Base-by-base conservation (phyloP, 495 filamentous ascomycete species). In the Lophiotrema nucula region DNA sequence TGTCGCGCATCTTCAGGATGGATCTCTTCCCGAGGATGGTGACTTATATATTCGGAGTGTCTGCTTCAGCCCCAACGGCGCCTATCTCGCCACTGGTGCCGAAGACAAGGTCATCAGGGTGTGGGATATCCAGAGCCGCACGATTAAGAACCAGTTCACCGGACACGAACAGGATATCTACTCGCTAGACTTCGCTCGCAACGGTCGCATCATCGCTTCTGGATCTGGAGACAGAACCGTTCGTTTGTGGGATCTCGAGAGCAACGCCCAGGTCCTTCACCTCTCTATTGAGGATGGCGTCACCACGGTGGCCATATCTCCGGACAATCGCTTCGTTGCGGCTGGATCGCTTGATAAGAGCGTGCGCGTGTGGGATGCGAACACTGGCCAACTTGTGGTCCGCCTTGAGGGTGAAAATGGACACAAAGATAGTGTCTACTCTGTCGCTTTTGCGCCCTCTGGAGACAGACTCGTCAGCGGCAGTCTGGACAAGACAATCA, bases 101-200 rank as follows among this genome's bases (percentile, higher is more conserved):
- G 73, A 75, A 52, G 73, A 75, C 60, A 75, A 73, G 57, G 67
- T 73, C 48, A 75, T 75, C 51, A 43, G 73, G 39, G 72, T 75
- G 5, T 75, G 73, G 73, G 73, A 75, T 50, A 75, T 75, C 44
- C 50, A 50, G 2, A 54, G 18, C 26, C 64, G 69, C 23, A 49
- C 52, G 0, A 73, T 75, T 51, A 72, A 68, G 27, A 62, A 71
- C 44, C 58, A 62, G 38, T 75, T 75, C 56, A 56, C 66, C 8
- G 73, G 73, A 23, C 73, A 75, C 60, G 73, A 75, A 35, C 73
- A 75, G 47, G 73, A 75, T 57, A 75, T 75, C 53, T 75, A 75
- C 58, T 70, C 66, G 4, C 65, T 75, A 37, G 73, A 75, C 67
- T 75, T 72, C 52, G 64, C 70, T 44, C 59, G 64, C 47, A 70